These are phyloP conservation scores for Ascochyta clinopodiicola DNA, from an alignment of 2,329 filamentous ascomycete genomes.

Conservation along the genomic window DNA sequence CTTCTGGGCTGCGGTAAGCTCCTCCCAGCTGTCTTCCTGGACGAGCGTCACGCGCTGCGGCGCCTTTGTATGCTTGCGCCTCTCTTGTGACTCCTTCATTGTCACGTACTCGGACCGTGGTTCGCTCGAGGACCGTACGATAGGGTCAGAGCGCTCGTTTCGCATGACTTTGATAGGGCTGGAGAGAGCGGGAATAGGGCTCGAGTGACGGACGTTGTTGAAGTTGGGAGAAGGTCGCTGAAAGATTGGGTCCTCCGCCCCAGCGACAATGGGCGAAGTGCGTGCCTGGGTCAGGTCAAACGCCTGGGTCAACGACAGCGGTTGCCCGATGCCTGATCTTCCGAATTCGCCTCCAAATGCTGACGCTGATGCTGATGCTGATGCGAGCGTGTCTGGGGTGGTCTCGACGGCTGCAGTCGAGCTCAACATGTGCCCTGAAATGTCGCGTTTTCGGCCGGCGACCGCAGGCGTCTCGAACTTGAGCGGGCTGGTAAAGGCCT, in stretches of 20 bases:
- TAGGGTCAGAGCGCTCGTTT: conserved; percentile 27
- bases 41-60: conserved; percentile 19
- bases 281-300: conserved; percentile 55
- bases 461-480: conserved; percentile 53
- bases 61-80: conserved; percentile 33
- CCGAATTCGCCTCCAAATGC: conserved; percentile 40
- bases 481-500: conserved; percentile 39
- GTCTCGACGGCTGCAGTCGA: conserved; percentile 48
- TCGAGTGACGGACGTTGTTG: conserved; percentile 43
- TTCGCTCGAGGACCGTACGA: conserved; percentile 46
- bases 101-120: conserved; percentile 53
- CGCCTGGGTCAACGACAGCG: conserved; percentile 54
- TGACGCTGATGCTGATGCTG: conserved; percentile 40
- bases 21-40: conserved; percentile 41
- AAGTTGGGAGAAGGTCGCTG: conserved; percentile 56
- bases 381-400: conserved; percentile 50
- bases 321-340: conserved; percentile 28
- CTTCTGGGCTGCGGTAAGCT: conserved; percentile 28
- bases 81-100: conserved; percentile 55
- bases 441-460: conserved; percentile 49
- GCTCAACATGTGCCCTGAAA: conserved; percentile 50
- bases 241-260: conserved; percentile 52
- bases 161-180: conserved; percentile 47
- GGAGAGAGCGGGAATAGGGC: conserved; percentile 46
- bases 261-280: conserved; percentile 52